Conservation (phyloP, 768 basidiomycete genomes). For the Macrocybe gigantea region DNA sequence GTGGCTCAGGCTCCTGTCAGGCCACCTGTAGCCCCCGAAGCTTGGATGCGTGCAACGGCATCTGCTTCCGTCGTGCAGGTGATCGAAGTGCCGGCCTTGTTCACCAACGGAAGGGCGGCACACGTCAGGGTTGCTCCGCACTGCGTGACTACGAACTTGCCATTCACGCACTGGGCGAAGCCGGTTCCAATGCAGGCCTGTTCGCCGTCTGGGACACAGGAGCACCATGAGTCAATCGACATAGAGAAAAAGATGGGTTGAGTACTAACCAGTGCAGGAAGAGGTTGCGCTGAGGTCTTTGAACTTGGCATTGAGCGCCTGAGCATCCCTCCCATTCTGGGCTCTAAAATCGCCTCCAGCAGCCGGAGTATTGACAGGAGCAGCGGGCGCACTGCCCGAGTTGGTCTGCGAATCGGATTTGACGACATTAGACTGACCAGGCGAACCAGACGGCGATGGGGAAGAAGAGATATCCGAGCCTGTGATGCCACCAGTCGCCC, state of each 20-base stretch:
- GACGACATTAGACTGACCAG: no score
- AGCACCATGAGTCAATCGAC: constrained; percentile 16
- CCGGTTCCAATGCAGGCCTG: constrained; percentile 37
- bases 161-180: constrained; percentile 50
- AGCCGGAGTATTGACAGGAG: constrained; percentile 7
- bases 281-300: constrained; percentile 36
- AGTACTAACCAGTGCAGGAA: constrained; percentile 31
- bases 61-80: constrained; percentile 45
- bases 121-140: constrained; percentile 36
- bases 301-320: constrained; percentile 48
- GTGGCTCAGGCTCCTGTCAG: constrained; percentile 25
- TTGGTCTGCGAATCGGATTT: background rate
- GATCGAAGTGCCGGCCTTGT: constrained; percentile 44
- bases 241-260: background rate
- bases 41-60: constrained; percentile 34
- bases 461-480: constrained; percentile 7
- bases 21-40: constrained; percentile 36
- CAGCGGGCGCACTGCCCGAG: constrained; percentile 1
- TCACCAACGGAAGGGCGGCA: constrained; percentile 50
- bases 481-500: constrained; percentile 22
- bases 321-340: constrained; percentile 45
- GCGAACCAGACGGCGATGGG: background rate
- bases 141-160: constrained; percentile 32
- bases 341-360: constrained; percentile 25
- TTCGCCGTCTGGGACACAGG: constrained; percentile 28